These are phyloP conservation scores for Trypanosoma caninum DNA, from an alignment of 208 protist genomes.

Conservation along the genomic window DNA sequence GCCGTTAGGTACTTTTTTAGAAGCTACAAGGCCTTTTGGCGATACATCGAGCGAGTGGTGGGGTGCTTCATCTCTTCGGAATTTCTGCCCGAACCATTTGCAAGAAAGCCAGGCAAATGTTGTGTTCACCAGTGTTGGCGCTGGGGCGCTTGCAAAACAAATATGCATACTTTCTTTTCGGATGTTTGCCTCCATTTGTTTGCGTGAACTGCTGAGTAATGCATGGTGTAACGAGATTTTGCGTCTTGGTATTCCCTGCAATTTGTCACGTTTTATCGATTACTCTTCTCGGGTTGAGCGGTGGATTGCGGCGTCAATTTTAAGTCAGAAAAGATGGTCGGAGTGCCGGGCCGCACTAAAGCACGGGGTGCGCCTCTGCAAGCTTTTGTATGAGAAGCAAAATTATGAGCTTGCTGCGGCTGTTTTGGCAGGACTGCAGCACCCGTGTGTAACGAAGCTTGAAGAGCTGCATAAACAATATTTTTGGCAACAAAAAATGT, in stretches of 20 bases:
- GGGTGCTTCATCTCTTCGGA: not conserved
- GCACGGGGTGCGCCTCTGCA: constrained; percentile 45
- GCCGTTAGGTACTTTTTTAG: constrained; percentile 9
- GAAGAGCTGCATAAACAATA: constrained; percentile 24
- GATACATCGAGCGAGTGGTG: not conserved
- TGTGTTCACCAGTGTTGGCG: constrained; percentile 19
- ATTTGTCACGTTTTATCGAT: constrained; percentile 45
- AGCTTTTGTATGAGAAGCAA: constrained; percentile 56
- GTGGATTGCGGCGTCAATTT: constrained; percentile 48
- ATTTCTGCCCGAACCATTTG: not conserved
- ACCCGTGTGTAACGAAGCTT: constrained; percentile 42
- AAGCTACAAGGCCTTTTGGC: not conserved
- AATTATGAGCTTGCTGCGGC: constrained; percentile 68
- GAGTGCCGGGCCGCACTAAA: constrained; percentile 33
- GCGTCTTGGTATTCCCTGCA: constrained; percentile 28
- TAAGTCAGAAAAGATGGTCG: constrained; percentile 33
- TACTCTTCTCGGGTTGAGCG: constrained; percentile 39
- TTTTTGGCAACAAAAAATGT: constrained; percentile 26
- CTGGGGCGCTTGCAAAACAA: constrained; percentile 38
- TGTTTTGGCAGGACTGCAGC: constrained; percentile 47
- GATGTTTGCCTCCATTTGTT: constrained; percentile 47
- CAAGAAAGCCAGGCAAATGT: not conserved
- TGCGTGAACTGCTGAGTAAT: constrained; percentile 66
- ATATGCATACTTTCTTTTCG: constrained; percentile 60
- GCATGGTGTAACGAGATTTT: constrained; percentile 43